A percentile compares a stretch with the other conserved stretches of the same genome.
Evolutionary conservation across 176 grass and related monocot genomes (phyloP).

Genomic region (Pharus latifolius): DNA sequence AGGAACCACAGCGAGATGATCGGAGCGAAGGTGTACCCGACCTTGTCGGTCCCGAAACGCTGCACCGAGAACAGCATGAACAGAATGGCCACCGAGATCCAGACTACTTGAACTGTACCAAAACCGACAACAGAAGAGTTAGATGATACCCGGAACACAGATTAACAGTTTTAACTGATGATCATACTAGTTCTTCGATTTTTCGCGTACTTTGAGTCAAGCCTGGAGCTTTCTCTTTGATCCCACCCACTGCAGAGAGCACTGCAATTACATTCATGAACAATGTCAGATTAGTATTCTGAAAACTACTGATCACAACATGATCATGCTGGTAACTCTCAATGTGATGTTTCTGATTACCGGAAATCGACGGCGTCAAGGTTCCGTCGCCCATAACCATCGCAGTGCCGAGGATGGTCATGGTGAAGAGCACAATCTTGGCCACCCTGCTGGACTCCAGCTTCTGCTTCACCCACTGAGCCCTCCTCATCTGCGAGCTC

Average conservation of each 20-base stretch:
- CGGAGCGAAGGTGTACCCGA: constrained; percentile 79
- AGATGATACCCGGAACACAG: neutral
- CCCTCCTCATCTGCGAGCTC: constrained; percentile 1
- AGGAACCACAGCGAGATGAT: constrained; percentile 65
- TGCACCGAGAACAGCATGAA: constrained; percentile 65
- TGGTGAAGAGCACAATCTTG: constrained; percentile 20
- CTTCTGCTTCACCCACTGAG: constrained; percentile 18
- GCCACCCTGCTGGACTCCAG: constrained; percentile 19
- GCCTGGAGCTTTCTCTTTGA: constrained; percentile 57
- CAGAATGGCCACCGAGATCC: constrained; percentile 57
- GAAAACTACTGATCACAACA: too few species aligned
- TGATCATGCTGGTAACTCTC: too few species aligned
- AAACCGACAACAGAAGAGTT: neutral
- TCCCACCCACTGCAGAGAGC: constrained; percentile 61
- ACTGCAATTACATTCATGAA: neutral
- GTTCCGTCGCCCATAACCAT: constrained; percentile 48
- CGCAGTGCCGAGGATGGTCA: constrained; percentile 38
- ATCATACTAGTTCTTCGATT: neutral
- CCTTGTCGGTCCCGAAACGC: constrained; percentile 73
- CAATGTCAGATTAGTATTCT: neutral
- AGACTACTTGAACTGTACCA: constrained; percentile 42
- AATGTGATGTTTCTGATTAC: neutral
- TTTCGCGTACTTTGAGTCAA: constrained; percentile 45
- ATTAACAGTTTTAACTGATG: neutral
- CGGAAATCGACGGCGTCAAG: constrained; percentile 48